Base-by-base conservation (phyloP, 495 filamentous ascomycete genomes). In the Aspergillus wentii region DNA sequence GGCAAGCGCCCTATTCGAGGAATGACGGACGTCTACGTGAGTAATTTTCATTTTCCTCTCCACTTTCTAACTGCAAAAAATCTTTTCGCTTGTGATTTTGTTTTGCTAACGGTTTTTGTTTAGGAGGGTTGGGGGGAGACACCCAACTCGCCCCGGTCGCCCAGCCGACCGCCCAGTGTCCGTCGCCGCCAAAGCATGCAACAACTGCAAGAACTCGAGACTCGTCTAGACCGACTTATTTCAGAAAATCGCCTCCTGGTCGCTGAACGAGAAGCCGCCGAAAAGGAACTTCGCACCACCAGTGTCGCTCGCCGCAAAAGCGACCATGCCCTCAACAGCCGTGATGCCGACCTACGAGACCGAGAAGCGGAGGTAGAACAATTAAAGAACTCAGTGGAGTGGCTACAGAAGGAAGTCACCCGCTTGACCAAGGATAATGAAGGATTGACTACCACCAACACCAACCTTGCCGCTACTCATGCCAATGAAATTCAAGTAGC, bases 111-210 rank as follows among this genome's bases (percentile, higher is more conserved):
- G n/a, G 37, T 29, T 31, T 30, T 43, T 39, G 38, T 41, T 38
- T 62, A 95, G 88, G 89, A 95, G 78, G 91, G 86, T 64, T 94
- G 79, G 72, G 92, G 94, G 62, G 90, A 95, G 61, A 87, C 85
- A 64, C 88, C 79, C 54, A 86, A 81, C 48, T 94, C 88, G 54
- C 89, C 91, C 50, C 82, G 82, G 57, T 97, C 94, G 49, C 92
- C 92, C 35, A 94, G 88, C 48, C 85, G 94, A 61, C 91, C 91
- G 57, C 88, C 90, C 61, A 96, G 88, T 73, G 83, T 94, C 72
- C 88, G 90, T 43, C 87, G 88, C 55, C 85, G 88, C 44, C 92
- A 92, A 62, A 96, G 89, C 72, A 86, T 95, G 83, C 92, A 96
- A 65, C 80, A 97, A 34, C 74, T 94, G 30, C 63, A 69, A 57